Percentiles rank a stretch among this genome's conserved stretches.
phyloP scores from a whole-genome alignment of 2,329 filamentous ascomycete genomes.

The Ploettnerulaceae sp. region DNA sequence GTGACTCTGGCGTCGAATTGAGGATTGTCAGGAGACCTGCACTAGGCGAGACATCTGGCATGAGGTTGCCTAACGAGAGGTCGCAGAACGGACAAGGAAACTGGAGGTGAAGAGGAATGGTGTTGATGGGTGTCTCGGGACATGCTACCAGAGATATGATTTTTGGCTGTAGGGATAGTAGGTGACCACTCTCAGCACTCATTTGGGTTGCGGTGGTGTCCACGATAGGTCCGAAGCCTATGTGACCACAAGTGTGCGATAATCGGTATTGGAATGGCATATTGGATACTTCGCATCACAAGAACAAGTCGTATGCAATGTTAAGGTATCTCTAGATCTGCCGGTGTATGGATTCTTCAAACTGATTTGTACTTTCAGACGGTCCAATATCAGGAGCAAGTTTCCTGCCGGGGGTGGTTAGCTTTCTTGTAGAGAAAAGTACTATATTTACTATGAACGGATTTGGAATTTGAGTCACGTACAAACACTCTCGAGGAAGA shows the following conservation, averaged over 20 bases:
- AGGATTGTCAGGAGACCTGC: slow-evolving; percentile 16
- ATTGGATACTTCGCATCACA: too few relatives aligned
- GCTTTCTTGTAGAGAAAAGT: too few relatives aligned
- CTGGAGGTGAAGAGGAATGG: slow-evolving; percentile 4
- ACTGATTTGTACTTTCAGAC: too few relatives aligned
- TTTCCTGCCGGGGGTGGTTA: too few relatives aligned
- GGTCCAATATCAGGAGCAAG: too few relatives aligned
- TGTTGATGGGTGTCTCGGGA: not conserved
- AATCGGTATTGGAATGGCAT: slow-evolving; percentile 21
- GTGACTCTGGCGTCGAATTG: not conserved
- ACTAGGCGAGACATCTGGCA: not conserved
- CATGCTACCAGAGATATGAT: too few relatives aligned
- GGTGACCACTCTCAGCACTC: too few relatives aligned
- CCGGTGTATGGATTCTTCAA: not conserved
- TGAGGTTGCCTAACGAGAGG: not conserved
- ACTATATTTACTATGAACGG: too few relatives aligned
- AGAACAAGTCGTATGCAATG: too few relatives aligned
- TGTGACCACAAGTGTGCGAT: slow-evolving; percentile 19
- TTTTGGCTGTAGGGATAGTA: not conserved
- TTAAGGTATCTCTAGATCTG: not conserved
- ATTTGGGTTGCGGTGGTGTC: not conserved
- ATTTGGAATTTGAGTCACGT: too few relatives aligned
- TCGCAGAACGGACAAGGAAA: slow-evolving; percentile 22
- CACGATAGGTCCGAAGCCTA: slow-evolving; percentile 14
- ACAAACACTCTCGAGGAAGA: too few relatives aligned